Conservation (phyloP, 2,329 filamentous ascomycete species). For the Cercospora sojina region DNA sequence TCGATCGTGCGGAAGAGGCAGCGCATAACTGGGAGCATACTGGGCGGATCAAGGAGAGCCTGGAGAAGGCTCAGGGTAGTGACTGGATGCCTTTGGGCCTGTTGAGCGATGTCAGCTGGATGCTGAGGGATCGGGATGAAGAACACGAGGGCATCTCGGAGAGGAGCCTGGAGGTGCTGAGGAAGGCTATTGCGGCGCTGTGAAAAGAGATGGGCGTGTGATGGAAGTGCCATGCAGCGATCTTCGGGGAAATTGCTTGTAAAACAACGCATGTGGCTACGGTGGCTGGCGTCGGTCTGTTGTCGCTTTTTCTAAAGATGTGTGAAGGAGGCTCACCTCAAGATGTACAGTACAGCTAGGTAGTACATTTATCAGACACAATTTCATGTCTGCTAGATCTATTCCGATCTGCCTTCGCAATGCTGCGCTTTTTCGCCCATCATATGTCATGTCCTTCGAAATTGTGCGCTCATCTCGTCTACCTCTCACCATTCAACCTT, state of each 20-base stretch:
- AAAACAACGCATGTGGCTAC: neutral
- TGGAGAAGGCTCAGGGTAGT: conserved; percentile 69
- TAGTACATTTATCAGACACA: neutral
- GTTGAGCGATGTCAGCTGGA: conserved; percentile 80
- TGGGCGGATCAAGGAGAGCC: conserved; percentile 79
- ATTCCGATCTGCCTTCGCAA: neutral
- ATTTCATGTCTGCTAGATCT: neutral
- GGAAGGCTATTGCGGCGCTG: conserved; percentile 56
- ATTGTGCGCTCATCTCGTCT: conserved; percentile 11
- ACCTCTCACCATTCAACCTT: conserved; percentile 70
- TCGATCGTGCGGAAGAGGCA: conserved; percentile 82
- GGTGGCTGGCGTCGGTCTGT: neutral
- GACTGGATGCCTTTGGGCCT: conserved; percentile 82
- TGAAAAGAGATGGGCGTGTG: conserved; percentile 32
- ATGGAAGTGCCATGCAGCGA: neutral
- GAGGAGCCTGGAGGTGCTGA: conserved; percentile 56
- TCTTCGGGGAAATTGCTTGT: neutral
- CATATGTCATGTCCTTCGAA: neutral
- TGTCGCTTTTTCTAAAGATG: neutral
- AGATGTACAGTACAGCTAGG: neutral
- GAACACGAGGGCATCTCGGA: conserved; percentile 45
- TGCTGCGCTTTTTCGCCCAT: neutral
- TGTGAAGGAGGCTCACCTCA: neutral
- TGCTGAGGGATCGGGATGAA: conserved; percentile 58
- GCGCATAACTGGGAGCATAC: conserved; percentile 95